These are phyloP conservation scores for Cetraspora pellucida DNA, from an alignment of 192 early-diverging fungal species.

Conservation along the genomic window DNA sequence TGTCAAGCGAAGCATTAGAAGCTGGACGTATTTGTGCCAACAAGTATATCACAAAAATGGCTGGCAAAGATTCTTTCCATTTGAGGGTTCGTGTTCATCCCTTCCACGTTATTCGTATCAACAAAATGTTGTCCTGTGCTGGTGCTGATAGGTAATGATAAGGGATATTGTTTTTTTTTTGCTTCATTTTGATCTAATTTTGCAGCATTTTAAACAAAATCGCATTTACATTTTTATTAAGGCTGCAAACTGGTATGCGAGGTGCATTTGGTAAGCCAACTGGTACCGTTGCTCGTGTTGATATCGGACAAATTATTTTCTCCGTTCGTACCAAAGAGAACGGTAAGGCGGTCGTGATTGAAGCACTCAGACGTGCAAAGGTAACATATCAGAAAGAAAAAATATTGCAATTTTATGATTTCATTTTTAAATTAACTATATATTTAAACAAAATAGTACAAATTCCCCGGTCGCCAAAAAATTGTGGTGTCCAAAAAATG, in stretches of 20 bases:
- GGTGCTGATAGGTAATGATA: slow-evolving; percentile 84
- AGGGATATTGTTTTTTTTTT: not conserved
- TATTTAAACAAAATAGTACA: slow-evolving; percentile 71
- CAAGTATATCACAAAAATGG: slow-evolving; percentile 97
- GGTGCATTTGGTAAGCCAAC: slow-evolving; percentile 98
- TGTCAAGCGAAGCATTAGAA: slow-evolving; percentile 98
- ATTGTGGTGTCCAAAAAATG: slow-evolving; percentile 99
- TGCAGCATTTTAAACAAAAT: not conserved
- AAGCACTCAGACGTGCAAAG: slow-evolving; percentile 62
- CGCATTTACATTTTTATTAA: slow-evolving; percentile 28
- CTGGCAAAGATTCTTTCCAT: slow-evolving; percentile 99
- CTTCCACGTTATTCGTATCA: slow-evolving; percentile 99
- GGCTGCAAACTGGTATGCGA: slow-evolving; percentile 99
- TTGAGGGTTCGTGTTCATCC: slow-evolving; percentile 98
- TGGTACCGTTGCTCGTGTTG: slow-evolving; percentile 93
- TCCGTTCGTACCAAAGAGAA: slow-evolving; percentile 94
- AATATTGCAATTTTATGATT: not conserved
- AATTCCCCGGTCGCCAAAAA: slow-evolving; percentile 99
- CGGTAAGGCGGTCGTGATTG: slow-evolving; percentile 92
- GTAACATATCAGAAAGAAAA: not conserved
- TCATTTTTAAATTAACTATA: not conserved
- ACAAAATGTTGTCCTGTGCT: slow-evolving; percentile 99
- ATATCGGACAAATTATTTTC: slow-evolving; percentile 97
- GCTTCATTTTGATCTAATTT: not conserved
- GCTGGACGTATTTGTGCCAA: slow-evolving; percentile 97